Conservation (phyloP, 169 alveolate genomes). For the Haemoproteus tartakovskyi region DNA sequence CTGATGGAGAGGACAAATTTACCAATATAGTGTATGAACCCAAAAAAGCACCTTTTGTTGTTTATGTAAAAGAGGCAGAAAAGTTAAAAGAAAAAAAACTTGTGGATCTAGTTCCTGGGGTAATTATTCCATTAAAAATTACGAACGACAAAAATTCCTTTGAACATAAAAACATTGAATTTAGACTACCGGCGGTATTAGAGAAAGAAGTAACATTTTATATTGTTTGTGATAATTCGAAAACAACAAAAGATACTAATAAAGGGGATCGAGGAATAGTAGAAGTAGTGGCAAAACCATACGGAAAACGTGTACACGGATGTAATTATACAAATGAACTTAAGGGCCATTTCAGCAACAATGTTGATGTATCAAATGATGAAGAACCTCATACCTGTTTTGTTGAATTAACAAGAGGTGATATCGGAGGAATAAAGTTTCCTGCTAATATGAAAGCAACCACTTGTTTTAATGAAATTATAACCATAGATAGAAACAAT, state of each 20-base stretch:
- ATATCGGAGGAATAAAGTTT: slow-evolving; percentile 43
- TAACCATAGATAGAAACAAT: too few species aligned
- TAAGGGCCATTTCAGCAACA: background rate
- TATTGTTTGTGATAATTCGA: slow-evolving; percentile 19
- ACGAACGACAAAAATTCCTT: slow-evolving; percentile 8
- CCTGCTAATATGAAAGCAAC: slow-evolving; percentile 5
- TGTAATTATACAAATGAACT: slow-evolving; percentile 12
- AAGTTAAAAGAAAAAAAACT: slow-evolving; percentile 26
- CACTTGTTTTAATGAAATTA: slow-evolving; percentile 35
- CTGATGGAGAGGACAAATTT: background rate
- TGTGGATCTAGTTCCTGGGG: slow-evolving; percentile 10
- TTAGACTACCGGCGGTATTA: slow-evolving; percentile 19
- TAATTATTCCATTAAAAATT: background rate
- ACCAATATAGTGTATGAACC: slow-evolving; percentile 5
- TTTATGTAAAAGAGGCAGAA: background rate
- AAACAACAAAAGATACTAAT: background rate
- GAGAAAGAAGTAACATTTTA: background rate
- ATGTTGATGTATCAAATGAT: background rate
- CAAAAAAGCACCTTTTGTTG: slow-evolving; percentile 46
- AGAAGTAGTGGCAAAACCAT: slow-evolving; percentile 11
- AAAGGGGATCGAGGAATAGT: slow-evolving; percentile 29
- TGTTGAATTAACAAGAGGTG: slow-evolving; percentile 28
- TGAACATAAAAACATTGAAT: slow-evolving; percentile 12
- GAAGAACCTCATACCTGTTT: slow-evolving; percentile 11
- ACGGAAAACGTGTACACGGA: slow-evolving; percentile 20